Conservation (phyloP, 164 flowering plant species). For the Vitis amurensis region DNA sequence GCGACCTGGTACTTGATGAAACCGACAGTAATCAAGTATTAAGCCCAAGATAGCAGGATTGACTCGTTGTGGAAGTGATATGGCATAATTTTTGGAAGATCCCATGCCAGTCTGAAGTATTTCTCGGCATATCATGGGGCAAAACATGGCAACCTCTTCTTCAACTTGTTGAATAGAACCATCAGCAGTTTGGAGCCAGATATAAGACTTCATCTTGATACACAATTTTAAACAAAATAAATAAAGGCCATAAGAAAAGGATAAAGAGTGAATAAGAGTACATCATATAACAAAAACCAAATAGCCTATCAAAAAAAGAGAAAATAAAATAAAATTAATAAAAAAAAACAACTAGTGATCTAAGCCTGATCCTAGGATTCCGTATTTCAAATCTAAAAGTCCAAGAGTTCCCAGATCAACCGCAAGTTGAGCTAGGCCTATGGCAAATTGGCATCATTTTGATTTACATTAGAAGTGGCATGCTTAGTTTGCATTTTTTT, state of each 20-base stretch:
- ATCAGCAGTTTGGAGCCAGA: constrained; percentile 93
- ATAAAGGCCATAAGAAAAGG: background rate
- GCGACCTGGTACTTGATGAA: constrained; percentile 89
- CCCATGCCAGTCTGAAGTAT: constrained; percentile 76
- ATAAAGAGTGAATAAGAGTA: background rate
- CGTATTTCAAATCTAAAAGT: background rate
- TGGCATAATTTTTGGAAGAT: constrained; percentile 76
- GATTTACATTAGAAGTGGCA: no score
- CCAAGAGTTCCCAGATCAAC: background rate
- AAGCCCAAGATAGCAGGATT: constrained; percentile 69
- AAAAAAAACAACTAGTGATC: background rate
- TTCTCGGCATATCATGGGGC: constrained; percentile 84
- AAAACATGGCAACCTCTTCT: constrained; percentile 90
- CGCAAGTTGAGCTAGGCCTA: background rate
- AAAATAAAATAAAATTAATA: background rate
- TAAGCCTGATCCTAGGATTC: background rate
- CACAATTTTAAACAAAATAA: background rate
- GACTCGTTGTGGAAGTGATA: constrained; percentile 81
- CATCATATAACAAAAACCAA: background rate
- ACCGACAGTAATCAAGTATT: constrained; percentile 88
- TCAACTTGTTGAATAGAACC: constrained; percentile 95
- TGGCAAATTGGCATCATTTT: background rate
- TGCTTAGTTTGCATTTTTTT: no score
- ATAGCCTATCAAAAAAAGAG: background rate
- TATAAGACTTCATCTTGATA: constrained; percentile 72